A percentile compares a stretch with the other conserved stretches of the same genome.
Conservation (phyloP, 176 grass and related monocot genomes). For the Avena atlantica region DNA sequence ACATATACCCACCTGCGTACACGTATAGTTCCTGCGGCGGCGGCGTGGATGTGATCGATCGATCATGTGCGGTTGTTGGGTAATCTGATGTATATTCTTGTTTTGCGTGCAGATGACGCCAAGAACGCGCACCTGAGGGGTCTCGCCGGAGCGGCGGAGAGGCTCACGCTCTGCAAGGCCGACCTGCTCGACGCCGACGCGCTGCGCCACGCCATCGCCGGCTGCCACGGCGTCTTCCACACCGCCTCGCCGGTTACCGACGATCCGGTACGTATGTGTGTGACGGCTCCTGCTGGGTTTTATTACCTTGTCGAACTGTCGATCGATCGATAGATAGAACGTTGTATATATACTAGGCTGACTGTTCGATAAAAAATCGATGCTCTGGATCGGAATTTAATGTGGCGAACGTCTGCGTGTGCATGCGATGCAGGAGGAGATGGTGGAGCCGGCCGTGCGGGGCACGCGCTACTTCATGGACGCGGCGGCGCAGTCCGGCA, state of each 20-base stretch:
- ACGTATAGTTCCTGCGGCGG: too few species aligned
- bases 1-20: too few species aligned
- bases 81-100: too few species aligned
- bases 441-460: conserved; percentile 82
- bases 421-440: conserved; percentile 49
- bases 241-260: conserved; percentile 81
- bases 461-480: conserved; percentile 72
- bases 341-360: too few species aligned
- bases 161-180: conserved; percentile 61
- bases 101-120: too few species aligned
- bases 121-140: conserved; percentile 5
- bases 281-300: too few species aligned
- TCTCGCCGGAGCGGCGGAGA: conserved; percentile 67
- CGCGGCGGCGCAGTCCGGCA: conserved; percentile 48
- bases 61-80: too few species aligned
- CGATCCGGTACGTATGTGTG: conserved; percentile 55
- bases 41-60: too few species aligned
- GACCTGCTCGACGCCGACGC: conserved; percentile 77
- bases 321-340: too few species aligned
- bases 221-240: conserved; percentile 90
- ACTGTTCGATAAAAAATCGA: too few species aligned
- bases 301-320: too few species aligned
- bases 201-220: conserved; percentile 56
- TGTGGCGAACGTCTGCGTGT: not conserved
- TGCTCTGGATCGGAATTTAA: not conserved